Conservation (phyloP, 2,329 filamentous ascomycete species). For the Exophiala sp. region DNA sequence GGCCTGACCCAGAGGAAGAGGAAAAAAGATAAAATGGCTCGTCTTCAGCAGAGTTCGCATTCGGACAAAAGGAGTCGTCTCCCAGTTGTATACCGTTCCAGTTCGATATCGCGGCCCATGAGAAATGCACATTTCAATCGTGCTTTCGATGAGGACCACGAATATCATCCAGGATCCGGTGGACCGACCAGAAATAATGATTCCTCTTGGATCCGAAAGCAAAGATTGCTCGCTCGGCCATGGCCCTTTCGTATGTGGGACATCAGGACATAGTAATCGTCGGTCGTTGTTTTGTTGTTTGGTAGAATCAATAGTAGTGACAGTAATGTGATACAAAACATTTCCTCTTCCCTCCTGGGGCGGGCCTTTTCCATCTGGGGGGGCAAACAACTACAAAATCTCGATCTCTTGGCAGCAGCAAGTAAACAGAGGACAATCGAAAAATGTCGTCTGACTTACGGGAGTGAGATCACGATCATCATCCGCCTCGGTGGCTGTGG, state of each 20-base stretch:
- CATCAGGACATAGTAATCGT: constrained; percentile 21
- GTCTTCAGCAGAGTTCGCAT: background rate
- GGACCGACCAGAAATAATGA: background rate
- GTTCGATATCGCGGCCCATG: background rate
- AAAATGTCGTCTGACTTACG: constrained; percentile 54
- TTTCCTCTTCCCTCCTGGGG: constrained; percentile 18
- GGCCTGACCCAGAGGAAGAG: constrained; percentile 14
- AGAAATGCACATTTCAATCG: constrained; percentile 1
- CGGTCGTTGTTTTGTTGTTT: constrained; percentile 18
- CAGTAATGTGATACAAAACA: constrained; percentile 25
- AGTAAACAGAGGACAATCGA: constrained; percentile 32
- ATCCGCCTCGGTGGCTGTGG: constrained; percentile 77
- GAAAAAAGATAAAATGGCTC: constrained; percentile 11
- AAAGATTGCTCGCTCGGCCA: constrained; percentile 3
- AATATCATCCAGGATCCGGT: background rate
- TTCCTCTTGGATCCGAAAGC: constrained; percentile 17
- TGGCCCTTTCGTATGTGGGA: constrained; percentile 17
- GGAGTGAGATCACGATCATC: constrained; percentile 84
- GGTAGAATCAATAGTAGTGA: constrained; percentile 27
- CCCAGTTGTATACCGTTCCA: no score
- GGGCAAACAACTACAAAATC: constrained; percentile 27
- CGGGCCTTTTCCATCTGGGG: constrained; percentile 14
- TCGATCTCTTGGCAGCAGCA: constrained; percentile 32
- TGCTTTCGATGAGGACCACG: constrained; percentile 11
- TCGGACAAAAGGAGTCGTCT: background rate